Evolutionary conservation across 2,329 filamentous ascomycete species (phyloP).

Genomic region (Fonsecaea multimorphosa): DNA sequence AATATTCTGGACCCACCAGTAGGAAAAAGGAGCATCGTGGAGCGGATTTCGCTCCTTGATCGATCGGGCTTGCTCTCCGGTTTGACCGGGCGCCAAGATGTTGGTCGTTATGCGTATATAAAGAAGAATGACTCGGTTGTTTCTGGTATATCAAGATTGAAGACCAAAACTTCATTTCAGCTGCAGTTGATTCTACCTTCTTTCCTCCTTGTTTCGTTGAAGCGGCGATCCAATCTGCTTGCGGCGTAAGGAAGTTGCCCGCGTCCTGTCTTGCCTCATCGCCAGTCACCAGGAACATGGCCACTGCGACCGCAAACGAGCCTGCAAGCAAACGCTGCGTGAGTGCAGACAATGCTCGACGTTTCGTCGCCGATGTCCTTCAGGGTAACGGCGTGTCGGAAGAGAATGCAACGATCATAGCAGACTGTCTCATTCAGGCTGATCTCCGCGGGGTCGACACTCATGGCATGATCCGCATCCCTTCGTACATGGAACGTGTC

Average conservation of each 20-base stretch:
- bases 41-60: background rate
- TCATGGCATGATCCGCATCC: slow-evolving; percentile 78
- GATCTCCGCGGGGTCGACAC: slow-evolving; percentile 81
- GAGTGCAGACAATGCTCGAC: background rate
- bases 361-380: slow-evolving; percentile 10
- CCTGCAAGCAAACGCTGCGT: background rate
- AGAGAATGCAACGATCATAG: slow-evolving; percentile 66
- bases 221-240: no score
- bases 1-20: background rate
- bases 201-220: no score
- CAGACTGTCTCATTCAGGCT: slow-evolving; percentile 72
- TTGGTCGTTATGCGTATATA: no score
- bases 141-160: no score
- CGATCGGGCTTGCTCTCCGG: background rate
- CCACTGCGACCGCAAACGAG: background rate
- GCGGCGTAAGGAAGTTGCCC: no score
- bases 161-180: no score
- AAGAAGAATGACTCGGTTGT: no score
- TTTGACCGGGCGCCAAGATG: background rate
- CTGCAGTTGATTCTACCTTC: no score
- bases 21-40: background rate
- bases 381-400: slow-evolving; percentile 64
- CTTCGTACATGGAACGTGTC: slow-evolving; percentile 76
- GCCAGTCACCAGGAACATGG: background rate
- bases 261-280: no score